phyloP scores from a whole-genome alignment of 148 eudicot genomes.

The Vaccinium vitisidaea region DNA sequence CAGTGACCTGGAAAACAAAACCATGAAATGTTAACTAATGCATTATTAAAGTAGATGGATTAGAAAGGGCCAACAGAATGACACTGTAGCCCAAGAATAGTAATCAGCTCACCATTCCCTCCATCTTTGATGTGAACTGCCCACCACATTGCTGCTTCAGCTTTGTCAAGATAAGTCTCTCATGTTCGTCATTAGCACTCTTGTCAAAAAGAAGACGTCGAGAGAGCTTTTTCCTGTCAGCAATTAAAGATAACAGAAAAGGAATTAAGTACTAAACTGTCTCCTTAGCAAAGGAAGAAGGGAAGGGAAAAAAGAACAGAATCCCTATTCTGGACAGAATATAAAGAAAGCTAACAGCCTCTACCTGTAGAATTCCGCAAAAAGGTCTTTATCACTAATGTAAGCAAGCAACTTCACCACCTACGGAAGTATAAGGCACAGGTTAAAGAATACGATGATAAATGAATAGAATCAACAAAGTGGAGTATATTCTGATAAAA shows the following conservation, averaged over 20 bases:
- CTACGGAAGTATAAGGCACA: constrained; percentile 7
- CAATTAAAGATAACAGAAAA: neutral
- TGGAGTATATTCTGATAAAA: neutral
- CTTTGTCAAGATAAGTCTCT: constrained; percentile 41
- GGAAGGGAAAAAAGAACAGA: neutral
- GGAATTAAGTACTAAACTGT: neutral
- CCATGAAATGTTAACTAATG: neutral
- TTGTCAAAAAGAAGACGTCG: constrained; percentile 44
- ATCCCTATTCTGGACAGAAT: neutral
- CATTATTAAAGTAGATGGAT: neutral
- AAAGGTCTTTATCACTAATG: constrained; percentile 36
- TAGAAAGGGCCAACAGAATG: neutral
- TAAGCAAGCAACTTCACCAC: constrained; percentile 37
- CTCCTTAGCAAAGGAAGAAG: neutral
- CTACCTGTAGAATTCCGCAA: constrained; percentile 39
- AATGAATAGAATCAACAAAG: neutral
- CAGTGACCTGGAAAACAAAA: constrained; percentile 37
- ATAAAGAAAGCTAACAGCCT: neutral
- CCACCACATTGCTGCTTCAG: constrained; percentile 50
- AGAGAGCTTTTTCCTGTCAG: constrained; percentile 41
- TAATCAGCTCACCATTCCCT: constrained; percentile 42
- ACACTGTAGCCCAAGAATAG: neutral
- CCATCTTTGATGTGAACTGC: constrained; percentile 53
- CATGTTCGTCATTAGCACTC: constrained; percentile 50
- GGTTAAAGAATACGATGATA: neutral